phyloP scores from a whole-genome alignment of 2,329 filamentous ascomycete genomes.

The Blumeria hordei region DNA sequence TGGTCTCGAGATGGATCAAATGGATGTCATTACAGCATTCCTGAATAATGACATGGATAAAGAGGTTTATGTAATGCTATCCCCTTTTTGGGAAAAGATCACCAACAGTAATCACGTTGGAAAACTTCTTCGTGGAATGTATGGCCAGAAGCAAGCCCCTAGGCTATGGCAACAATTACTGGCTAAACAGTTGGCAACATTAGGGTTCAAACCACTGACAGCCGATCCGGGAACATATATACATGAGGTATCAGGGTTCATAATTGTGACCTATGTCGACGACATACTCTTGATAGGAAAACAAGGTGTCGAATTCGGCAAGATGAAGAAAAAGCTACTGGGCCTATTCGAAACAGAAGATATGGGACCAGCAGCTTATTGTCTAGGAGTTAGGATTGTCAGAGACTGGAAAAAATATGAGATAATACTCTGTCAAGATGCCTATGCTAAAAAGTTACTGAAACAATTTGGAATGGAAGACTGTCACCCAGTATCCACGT shows the following conservation, averaged over 20 bases:
- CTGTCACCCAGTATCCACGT: neutral
- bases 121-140: neutral
- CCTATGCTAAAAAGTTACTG: neutral
- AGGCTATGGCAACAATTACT: neutral
- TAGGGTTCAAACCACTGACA: neutral
- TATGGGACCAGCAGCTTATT: neutral
- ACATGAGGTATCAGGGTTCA: neutral
- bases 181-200: neutral
- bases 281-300: slow-evolving; percentile 1
- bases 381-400: neutral
- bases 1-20: neutral
- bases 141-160: neutral
- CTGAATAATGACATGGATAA: too few species aligned
- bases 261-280: neutral
- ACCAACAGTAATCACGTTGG: neutral
- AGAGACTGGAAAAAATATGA: neutral
- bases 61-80: too few species aligned
- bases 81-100: too few species aligned
- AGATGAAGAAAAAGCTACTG: neutral
- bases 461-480: neutral
- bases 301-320: neutral
- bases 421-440: neutral
- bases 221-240: neutral
- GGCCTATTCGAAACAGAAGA: neutral
- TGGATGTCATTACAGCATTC: neutral